Evolutionary conservation across 257 asterid species (phyloP).

Genomic region (Nicotiana sylvestris): DNA sequence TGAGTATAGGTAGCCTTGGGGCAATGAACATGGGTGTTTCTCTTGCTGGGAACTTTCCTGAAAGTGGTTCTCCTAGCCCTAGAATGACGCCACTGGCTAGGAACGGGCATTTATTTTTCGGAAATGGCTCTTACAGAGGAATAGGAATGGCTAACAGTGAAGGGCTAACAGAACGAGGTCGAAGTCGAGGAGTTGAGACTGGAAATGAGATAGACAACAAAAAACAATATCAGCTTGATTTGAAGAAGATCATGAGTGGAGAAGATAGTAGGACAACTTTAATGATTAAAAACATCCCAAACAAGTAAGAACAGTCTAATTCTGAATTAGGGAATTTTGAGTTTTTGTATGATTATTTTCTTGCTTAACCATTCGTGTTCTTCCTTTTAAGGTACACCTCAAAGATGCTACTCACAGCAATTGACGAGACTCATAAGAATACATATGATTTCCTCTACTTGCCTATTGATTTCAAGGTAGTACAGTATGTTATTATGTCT

Average conservation of each 20-base stretch:
- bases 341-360: background rate
- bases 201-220: constrained; percentile 72
- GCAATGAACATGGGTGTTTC: constrained; percentile 58
- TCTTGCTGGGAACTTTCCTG: constrained; percentile 55
- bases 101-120: constrained; percentile 58
- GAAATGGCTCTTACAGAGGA: constrained; percentile 71
- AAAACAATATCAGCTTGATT: constrained; percentile 82
- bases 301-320: constrained; percentile 58
- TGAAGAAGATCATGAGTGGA: constrained; percentile 69
- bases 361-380: constrained; percentile 8
- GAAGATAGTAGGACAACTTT: constrained; percentile 88
- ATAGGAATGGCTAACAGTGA: constrained; percentile 44
- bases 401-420: constrained; percentile 85
- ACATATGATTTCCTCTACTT: constrained; percentile 89
- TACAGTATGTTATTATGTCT: background rate
- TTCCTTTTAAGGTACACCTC: constrained; percentile 73
- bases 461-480: constrained; percentile 96
- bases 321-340: background rate
- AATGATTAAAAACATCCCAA: constrained; percentile 95
- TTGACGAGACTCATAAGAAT: constrained; percentile 88
- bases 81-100: constrained; percentile 59
- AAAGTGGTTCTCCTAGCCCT: constrained; percentile 61
- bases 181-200: constrained; percentile 62
- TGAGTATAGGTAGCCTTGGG: constrained; percentile 48
- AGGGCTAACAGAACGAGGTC: constrained; percentile 55